These are phyloP conservation scores for Naegleria fowleri DNA, from an alignment of 208 protist species.

Conservation along the genomic window DNA sequence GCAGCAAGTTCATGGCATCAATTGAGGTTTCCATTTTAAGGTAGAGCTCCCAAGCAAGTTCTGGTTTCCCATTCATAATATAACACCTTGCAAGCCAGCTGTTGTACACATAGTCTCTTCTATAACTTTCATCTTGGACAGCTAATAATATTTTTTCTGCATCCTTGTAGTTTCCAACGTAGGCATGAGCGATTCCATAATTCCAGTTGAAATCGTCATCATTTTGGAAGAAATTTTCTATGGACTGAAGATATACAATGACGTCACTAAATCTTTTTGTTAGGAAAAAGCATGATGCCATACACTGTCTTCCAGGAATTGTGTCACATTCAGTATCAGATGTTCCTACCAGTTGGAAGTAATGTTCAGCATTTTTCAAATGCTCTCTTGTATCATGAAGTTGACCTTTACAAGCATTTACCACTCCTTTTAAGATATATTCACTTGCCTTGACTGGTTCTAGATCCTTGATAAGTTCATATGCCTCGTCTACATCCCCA, in stretches of 20 bases:
- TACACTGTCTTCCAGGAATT: conserved; percentile 90
- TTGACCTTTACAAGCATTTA: conserved; percentile 82
- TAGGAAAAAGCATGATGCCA: conserved; percentile 92
- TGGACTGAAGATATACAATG: conserved; percentile 86
- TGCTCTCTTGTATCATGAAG: conserved; percentile 74
- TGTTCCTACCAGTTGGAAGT: conserved; percentile 89
- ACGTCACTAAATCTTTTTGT: conserved; percentile 89
- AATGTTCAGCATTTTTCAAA: conserved; percentile 83
- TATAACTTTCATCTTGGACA: conserved; percentile 79
- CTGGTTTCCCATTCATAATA: conserved; percentile 86
- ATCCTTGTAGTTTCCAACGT: conserved; percentile 68
- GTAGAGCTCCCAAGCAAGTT: conserved; percentile 91
- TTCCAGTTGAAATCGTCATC: conserved; percentile 86
- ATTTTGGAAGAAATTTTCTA: conserved; percentile 87
- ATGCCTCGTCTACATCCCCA: conserved; percentile 84
- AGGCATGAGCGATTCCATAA: conserved; percentile 78
- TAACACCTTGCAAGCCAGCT: conserved; percentile 83
- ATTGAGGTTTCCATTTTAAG: conserved; percentile 88
- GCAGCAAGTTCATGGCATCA: conserved; percentile 82
- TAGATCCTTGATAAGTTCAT: conserved; percentile 84
- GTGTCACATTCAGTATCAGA: conserved; percentile 89
- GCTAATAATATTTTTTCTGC: conserved; percentile 73
- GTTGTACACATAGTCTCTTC: conserved; percentile 79
- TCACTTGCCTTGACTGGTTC: conserved; percentile 81
- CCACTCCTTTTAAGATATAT: conserved; percentile 90